Evolutionary conservation across 306 rosid genomes (phyloP).

Genomic region (Prunus mira): DNA sequence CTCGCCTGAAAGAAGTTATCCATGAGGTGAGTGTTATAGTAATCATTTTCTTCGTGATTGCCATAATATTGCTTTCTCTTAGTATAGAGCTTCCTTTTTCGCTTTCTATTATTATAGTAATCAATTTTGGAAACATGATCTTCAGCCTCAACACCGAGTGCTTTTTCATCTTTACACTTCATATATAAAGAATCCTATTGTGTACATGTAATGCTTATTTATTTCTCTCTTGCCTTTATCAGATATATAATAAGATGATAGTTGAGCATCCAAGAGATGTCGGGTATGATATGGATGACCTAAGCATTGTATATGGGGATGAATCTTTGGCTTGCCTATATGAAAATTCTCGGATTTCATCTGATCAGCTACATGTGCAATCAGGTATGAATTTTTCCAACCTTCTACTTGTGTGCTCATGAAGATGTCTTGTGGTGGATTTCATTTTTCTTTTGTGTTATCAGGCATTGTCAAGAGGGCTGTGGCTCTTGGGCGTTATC

Average conservation of each 20-base stretch:
- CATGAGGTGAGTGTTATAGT: constrained; percentile 64
- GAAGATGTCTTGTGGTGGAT: constrained; percentile 4
- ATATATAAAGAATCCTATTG: not conserved
- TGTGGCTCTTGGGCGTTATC: constrained; percentile 86
- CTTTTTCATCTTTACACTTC: too few species aligned
- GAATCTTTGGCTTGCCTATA: constrained; percentile 90
- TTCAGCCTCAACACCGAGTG: too few species aligned
- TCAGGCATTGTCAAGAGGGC: constrained; percentile 95
- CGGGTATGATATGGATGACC: constrained; percentile 96
- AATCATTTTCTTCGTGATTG: not conserved
- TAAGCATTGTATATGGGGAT: constrained; percentile 93
- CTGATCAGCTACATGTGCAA: constrained; percentile 90
- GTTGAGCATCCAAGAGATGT: constrained; percentile 98
- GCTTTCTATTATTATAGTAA: too few species aligned
- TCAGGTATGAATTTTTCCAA: constrained; percentile 40
- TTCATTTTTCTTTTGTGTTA: constrained; percentile 19
- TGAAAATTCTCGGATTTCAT: constrained; percentile 90
- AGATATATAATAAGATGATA: constrained; percentile 94
- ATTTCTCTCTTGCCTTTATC: constrained; percentile 25
- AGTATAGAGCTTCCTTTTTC: too few species aligned
- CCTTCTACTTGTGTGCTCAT: not conserved
- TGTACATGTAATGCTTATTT: constrained; percentile 29
- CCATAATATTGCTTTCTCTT: too few species aligned
- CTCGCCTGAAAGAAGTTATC: constrained; percentile 87
- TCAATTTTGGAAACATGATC: too few species aligned